phyloP scores from a whole-genome alignment of 768 basidiomycete species.

The Termitomyces sp. region DNA sequence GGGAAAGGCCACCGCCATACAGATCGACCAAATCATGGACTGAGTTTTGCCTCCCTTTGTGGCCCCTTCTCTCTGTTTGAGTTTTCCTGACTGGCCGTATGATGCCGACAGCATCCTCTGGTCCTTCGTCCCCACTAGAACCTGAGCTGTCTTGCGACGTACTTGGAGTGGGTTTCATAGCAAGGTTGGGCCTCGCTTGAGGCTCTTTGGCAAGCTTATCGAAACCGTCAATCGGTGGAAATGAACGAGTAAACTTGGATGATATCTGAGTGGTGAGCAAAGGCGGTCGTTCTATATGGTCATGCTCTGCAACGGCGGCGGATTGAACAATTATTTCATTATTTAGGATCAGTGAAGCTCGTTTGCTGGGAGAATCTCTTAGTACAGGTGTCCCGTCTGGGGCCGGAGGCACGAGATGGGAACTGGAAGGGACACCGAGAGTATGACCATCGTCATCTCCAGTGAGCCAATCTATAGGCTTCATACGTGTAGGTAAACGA shows the following conservation, averaged over 20 bases:
- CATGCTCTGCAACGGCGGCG: constrained; percentile 35
- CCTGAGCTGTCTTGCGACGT: constrained; percentile 34
- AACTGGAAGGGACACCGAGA: constrained; percentile 11
- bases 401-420: constrained; percentile 15
- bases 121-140: constrained; percentile 61
- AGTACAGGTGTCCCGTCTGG: constrained; percentile 44
- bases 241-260: constrained; percentile 33
- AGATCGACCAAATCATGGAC: constrained; percentile 82
- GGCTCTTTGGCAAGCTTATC: constrained; percentile 14
- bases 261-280: constrained; percentile 25
- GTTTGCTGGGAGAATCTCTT: constrained; percentile 71
- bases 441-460: constrained; percentile 45
- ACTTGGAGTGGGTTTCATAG: constrained; percentile 22
- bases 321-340: constrained; percentile 36
- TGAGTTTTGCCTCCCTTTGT: constrained; percentile 68
- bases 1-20: constrained; percentile 57
- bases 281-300: constrained; percentile 18
- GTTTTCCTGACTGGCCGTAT: constrained; percentile 22
- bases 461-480: constrained; percentile 67
- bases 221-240: constrained; percentile 31
- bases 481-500: background rate
- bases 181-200: constrained; percentile 52
- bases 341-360: constrained; percentile 62
- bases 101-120: constrained; percentile 39
- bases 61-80: constrained; percentile 29